phyloP scores from a whole-genome alignment of 1,139 yeast genomes.

The Lodderomyces metapsilosis region DNA sequence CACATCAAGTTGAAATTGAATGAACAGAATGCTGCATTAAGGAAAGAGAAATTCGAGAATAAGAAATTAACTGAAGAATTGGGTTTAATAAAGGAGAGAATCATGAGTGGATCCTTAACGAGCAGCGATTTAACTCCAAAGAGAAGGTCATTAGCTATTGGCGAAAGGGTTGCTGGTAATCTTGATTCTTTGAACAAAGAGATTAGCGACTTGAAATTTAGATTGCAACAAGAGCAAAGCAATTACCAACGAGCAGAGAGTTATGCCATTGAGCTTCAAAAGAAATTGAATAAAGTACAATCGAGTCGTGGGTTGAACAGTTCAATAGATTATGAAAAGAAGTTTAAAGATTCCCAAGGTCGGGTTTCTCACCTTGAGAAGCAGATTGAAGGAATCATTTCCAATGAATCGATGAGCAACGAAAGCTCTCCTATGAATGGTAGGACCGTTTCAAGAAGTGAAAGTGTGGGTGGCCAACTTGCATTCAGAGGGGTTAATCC shows the following conservation, averaged over 20 bases:
- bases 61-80: conserved; percentile 57
- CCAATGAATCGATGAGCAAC: conserved; percentile 14
- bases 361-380: conserved; percentile 36
- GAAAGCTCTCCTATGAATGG: conserved; percentile 11
- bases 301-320: conserved; percentile 37
- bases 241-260: conserved; percentile 46
- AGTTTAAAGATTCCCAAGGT: conserved; percentile 36
- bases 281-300: conserved; percentile 44
- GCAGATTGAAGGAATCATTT: conserved; percentile 27
- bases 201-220: conserved; percentile 34
- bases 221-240: conserved; percentile 42
- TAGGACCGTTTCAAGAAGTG: conserved; percentile 26
- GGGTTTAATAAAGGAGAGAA: conserved; percentile 49
- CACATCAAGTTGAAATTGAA: conserved; percentile 51
- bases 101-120: conserved; percentile 23
- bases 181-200: conserved; percentile 29
- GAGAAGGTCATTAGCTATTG: conserved; percentile 35
- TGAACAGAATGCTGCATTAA: conserved; percentile 50
- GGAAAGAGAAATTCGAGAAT: conserved; percentile 56
- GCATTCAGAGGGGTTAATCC: conserved; percentile 24
- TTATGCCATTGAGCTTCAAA: conserved; percentile 47
- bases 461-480: conserved; percentile 37
- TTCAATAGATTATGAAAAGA: conserved; percentile 36
- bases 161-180: conserved; percentile 27
- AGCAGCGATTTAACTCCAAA: conserved; percentile 21